Percentiles rank a stretch among this genome's conserved stretches.
phyloP scores from a whole-genome alignment of 768 basidiomycete genomes.

The Hygrocybe coccinea region DNA sequence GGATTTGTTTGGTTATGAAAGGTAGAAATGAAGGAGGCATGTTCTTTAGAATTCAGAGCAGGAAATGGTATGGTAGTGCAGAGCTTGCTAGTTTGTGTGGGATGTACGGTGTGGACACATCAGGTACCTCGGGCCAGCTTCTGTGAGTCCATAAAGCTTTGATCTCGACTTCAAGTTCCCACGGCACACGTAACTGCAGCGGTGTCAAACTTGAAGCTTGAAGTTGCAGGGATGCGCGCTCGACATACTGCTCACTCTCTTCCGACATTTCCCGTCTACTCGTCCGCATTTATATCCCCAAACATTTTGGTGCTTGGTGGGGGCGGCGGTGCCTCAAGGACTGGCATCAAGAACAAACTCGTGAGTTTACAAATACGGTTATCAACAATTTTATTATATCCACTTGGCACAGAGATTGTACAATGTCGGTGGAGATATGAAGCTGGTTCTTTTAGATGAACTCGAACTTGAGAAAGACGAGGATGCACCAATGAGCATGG shows the following conservation, averaged over 20 bases:
- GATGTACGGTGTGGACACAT: not conserved
- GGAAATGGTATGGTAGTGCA: not conserved
- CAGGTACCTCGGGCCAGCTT: not conserved
- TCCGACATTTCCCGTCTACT: slow-evolving; percentile 83
- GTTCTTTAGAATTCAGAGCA: not conserved
- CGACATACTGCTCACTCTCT: slow-evolving; percentile 75
- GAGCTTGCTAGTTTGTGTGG: not conserved
- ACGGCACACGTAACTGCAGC: too few species aligned
- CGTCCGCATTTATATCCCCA: slow-evolving; percentile 72
- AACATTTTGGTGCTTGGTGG: slow-evolving; percentile 77
- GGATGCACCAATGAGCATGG: slow-evolving; percentile 97
- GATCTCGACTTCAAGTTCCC: too few species aligned
- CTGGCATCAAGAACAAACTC: slow-evolving; percentile 91
- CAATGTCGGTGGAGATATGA: slow-evolving; percentile 48
- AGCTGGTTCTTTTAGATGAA: slow-evolving; percentile 58
- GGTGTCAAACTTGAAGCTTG: too few species aligned
- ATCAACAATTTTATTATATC: not conserved
- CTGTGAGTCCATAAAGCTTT: too few species aligned
- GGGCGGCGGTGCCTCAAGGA: slow-evolving; percentile 80
- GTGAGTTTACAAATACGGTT: slow-evolving; percentile 41
- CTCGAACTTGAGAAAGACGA: slow-evolving; percentile 73
- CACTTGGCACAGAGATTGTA: slow-evolving; percentile 56
- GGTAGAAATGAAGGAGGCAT: not conserved
- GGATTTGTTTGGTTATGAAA: not conserved
- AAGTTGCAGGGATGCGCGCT: slow-evolving; percentile 63